Base-by-base conservation (phyloP, 345 rosid species). In the Erucastrum elatum region DNA sequence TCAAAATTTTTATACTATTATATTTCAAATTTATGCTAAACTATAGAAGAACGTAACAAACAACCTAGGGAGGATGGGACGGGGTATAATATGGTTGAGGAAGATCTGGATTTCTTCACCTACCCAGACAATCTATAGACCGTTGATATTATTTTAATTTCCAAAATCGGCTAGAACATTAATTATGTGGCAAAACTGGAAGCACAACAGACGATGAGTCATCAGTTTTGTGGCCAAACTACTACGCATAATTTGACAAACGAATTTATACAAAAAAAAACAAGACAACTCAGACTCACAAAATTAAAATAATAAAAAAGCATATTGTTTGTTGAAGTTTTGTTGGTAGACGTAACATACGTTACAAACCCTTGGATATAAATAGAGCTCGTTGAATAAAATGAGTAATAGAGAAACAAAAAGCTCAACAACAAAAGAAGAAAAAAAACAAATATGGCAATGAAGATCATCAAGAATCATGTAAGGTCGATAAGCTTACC, bases 401-500 rank as follows among this genome's bases (percentile, higher is more conserved):
- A 5, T 35, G 21, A 51, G 16, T 63, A 27, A 10, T 2, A 33
- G 55, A 66, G 63, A 53, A 51, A 82, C 83, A 71, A 16, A 71
- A 16, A 12, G 15, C 60, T 62, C 17, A 66, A 10, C 26, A 9
- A 25, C 27, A 13, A 21, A 21, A 49, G 70, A 53, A 65, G n/a
- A 64, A 37, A 51, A 34, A 29, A 3, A 64, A 70, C 12, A 64
- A 34, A 34, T 5, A 65, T 75, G 76, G 76, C 64, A 12, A 79
- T 67, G 64, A 84, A 76, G 92, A 89, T 85, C 0, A 70, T 70
- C 55, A 84, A 77, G 51, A 85, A 80, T 71, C 87, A 85, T 49
- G 76, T 79, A 26, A 44, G 53, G 82, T 91, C 94, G 9, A 77
- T 87, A 25, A 93, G 97, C 84, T 86, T 91, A 70, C 91, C 94